A percentile compares a stretch with the other conserved stretches of the same genome.
phyloP scores from a whole-genome alignment of 108 stramenopile species.

The Nitzschia inconspicua region DNA sequence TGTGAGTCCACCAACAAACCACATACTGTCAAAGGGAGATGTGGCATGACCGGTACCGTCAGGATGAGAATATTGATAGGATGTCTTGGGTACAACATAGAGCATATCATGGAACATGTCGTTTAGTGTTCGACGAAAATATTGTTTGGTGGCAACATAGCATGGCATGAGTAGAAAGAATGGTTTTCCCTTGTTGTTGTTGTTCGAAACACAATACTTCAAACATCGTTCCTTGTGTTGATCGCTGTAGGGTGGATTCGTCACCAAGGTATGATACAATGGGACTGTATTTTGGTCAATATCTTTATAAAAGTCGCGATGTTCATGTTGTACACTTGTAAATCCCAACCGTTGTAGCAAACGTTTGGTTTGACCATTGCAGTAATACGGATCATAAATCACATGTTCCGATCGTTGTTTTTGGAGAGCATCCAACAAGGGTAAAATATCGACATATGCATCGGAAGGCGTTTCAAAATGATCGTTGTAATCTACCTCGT shows the following conservation, averaged over 20 bases:
- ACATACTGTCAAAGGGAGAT: slow-evolving; percentile 75
- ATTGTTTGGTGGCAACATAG: slow-evolving; percentile 76
- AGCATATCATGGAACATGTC: slow-evolving; percentile 37
- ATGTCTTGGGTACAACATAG: slow-evolving; percentile 54
- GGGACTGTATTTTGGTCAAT: slow-evolving; percentile 52
- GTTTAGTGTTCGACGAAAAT: slow-evolving; percentile 46
- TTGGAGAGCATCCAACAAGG: slow-evolving; percentile 31
- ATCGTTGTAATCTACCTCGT: slow-evolving; percentile 81
- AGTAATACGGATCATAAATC: slow-evolving; percentile 85
- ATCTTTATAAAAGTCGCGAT: slow-evolving; percentile 85
- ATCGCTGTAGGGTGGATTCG: slow-evolving; percentile 90
- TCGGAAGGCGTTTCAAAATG: slow-evolving; percentile 75
- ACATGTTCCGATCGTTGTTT: slow-evolving; percentile 13
- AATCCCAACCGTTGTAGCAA: slow-evolving; percentile 48
- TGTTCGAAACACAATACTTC: slow-evolving; percentile 53
- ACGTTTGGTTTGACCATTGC: slow-evolving; percentile 55
- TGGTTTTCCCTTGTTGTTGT: slow-evolving; percentile 27
- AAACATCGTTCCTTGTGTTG: slow-evolving; percentile 83
- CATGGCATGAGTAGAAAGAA: slow-evolving; percentile 87
- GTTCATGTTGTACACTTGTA: slow-evolving; percentile 53
- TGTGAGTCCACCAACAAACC: slow-evolving; percentile 63
- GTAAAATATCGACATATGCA: slow-evolving; percentile 60
- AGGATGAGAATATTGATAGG: slow-evolving; percentile 82
- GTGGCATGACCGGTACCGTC: slow-evolving; percentile 79
- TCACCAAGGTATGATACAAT: slow-evolving; percentile 69